Evolutionary conservation across 2,329 filamentous ascomycete genomes (phyloP), one percentile per base, ranked within the genome.

Genomic region (Penicillium sp.): DNA sequence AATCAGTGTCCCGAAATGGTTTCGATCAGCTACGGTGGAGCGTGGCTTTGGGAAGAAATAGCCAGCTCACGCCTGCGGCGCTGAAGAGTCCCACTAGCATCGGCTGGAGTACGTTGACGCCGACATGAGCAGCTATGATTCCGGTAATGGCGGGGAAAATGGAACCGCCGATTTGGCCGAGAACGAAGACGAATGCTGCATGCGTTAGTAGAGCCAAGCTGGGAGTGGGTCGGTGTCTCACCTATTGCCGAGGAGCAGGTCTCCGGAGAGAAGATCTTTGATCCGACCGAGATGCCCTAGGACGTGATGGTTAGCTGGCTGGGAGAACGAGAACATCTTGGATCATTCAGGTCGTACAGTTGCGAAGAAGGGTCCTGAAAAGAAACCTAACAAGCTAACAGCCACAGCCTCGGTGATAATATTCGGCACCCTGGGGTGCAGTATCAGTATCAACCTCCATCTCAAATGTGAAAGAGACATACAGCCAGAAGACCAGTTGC

Each of bases 401-500:
- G 76, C 74, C 0, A 80, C 74, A 0, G 77, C 76, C 10, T 77
- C 77, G 0, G 71, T 74, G 9, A 78, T 61, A 13, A 73, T 64
- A 51, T 72, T 72, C 0, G 69, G 67, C 0, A 75, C 71, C 62
- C 59, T 63, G 16, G 2, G 2, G 14, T 4, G 11, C 4, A n/a
- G 7, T 8, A 4, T 26, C 1, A 32, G n/a, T 7, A 8, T 3
- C n/a, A 28, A 16, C 8, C 8, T 24, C 16, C 5, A 23, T 34
- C 29, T 16, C 14, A 8, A 8, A 16, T 14, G 8, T 3, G 29
- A 9, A 14, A 32, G 8, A 14, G 22, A 52, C 56, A 18, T 44
- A 62, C 55, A 81, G 66, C 81, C 81, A 84, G 41, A 83, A 83
- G 0, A 82, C 64, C 6, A 84, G 57, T 52, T 84, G 79, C 1